Evolutionary conservation across 176 grass and related monocot species (phyloP).

Genomic region (Musa beccarii): DNA sequence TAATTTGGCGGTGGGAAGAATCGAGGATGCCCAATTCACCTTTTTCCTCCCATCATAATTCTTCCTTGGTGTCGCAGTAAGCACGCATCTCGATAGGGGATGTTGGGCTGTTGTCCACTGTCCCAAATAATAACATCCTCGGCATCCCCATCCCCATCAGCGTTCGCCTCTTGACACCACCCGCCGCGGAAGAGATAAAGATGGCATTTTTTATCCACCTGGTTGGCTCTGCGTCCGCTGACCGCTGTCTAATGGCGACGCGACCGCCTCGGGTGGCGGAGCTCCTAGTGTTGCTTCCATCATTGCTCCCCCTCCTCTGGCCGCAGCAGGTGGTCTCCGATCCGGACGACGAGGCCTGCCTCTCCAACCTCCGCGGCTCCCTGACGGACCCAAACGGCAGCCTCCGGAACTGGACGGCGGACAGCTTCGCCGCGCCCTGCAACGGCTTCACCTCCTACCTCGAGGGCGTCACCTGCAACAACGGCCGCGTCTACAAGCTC

Average conservation of each 20-base stretch:
- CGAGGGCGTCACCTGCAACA: constrained; percentile 6
- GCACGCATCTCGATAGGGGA: no score
- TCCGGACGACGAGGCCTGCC: neutral
- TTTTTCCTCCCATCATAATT: no score
- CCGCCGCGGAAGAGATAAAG: neutral
- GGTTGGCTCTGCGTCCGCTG: neutral
- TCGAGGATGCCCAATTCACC: no score
- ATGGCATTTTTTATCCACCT: neutral
- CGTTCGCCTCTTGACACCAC: no score
- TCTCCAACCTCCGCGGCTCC: neutral
- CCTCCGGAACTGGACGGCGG: neutral
- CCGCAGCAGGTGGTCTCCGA: neutral
- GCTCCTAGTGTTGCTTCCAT: neutral
- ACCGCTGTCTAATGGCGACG: neutral
- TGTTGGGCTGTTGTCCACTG: no score
- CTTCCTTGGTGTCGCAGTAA: no score
- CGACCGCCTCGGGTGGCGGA: neutral
- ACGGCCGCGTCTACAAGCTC: constrained; percentile 1
- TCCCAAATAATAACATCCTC: no score
- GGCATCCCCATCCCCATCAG: no score
- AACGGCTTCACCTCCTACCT: neutral
- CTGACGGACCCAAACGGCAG: neutral
- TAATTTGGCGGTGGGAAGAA: no score
- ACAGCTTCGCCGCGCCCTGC: neutral
- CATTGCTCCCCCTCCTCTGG: neutral